A percentile compares a stretch with the other conserved stretches of the same genome.
Evolutionary conservation across 495 filamentous ascomycete genomes (phyloP).

Genomic region (Hypoxylon perforatum): DNA sequence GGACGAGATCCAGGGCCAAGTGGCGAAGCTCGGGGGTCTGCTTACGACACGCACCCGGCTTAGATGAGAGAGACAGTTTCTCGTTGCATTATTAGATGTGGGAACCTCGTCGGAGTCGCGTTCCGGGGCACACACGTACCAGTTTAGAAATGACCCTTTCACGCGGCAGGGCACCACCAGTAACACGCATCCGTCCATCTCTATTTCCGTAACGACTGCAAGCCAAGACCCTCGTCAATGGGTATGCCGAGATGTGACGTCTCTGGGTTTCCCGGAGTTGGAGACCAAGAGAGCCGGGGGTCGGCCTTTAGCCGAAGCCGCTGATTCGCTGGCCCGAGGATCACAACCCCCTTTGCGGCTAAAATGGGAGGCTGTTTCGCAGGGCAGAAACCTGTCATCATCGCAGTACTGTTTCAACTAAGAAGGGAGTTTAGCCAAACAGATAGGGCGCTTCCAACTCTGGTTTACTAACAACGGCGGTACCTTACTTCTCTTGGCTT

Average conservation of each 20-base stretch:
- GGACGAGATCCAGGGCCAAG: constrained; percentile 18
- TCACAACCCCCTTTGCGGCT: constrained; percentile 37
- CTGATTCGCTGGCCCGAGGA: constrained; percentile 31
- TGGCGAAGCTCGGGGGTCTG: constrained; percentile 23
- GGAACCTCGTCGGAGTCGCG: constrained; percentile 32
- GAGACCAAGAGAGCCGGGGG: constrained; percentile 17
- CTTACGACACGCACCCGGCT: constrained; percentile 17
- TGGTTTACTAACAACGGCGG: constrained; percentile 20
- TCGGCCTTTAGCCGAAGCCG: constrained; percentile 32
- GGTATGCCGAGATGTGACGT: constrained; percentile 36
- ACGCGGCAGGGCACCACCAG: constrained; percentile 19
- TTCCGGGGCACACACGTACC: constrained; percentile 25
- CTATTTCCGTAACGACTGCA: constrained; percentile 25
- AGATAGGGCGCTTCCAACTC: constrained; percentile 27
- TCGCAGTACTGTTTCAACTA: constrained; percentile 37
- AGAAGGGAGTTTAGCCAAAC: constrained; percentile 43
- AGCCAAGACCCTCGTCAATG: constrained; percentile 31
- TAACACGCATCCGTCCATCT: constrained; percentile 4
- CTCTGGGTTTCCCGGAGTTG: constrained; percentile 32
- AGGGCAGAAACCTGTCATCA: constrained; percentile 40
- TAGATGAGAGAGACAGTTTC: constrained; percentile 1
- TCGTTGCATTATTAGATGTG: constrained; percentile 10
- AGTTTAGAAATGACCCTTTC: constrained; percentile 25
- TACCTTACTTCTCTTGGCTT: constrained; percentile 40
- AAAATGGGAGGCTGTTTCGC: constrained; percentile 37